Percentiles rank a stretch among this genome's conserved stretches.
These are phyloP conservation scores for Neurospora sp. DNA, from an alignment of 495 filamentous ascomycete species.

Conservation along the genomic window DNA sequence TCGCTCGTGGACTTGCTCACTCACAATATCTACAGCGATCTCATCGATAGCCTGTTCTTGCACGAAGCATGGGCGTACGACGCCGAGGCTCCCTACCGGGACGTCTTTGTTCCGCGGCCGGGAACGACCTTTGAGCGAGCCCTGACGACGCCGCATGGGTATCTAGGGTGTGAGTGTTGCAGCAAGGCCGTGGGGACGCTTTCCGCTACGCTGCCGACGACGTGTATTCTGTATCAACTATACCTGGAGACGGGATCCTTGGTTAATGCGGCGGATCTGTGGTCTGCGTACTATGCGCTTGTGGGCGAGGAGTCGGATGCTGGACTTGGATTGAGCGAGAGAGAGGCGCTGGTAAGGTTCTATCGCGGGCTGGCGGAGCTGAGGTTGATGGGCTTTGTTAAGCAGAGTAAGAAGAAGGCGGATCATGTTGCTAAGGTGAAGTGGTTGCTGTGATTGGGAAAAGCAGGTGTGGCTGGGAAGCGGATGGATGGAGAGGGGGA, in stretches of 20 bases:
- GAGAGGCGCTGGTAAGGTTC: slow-evolving; percentile 58
- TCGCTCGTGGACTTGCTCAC: slow-evolving; percentile 46
- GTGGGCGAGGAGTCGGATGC: slow-evolving; percentile 46
- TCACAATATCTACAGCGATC: slow-evolving; percentile 44
- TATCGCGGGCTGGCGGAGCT: slow-evolving; percentile 77
- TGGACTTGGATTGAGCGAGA: slow-evolving; percentile 32
- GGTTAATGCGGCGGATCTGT: slow-evolving; percentile 83
- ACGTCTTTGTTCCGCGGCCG: slow-evolving; percentile 72
- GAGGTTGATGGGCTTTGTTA: slow-evolving; percentile 75
- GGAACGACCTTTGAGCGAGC: slow-evolving; percentile 73
- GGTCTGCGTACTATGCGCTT: slow-evolving; percentile 75
- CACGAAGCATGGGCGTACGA: slow-evolving; percentile 83
- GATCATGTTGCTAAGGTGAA: slow-evolving; percentile 80
- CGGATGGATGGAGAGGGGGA: neutral
- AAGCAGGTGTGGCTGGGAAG: neutral
- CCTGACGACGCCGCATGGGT: slow-evolving; percentile 71
- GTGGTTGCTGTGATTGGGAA: slow-evolving; percentile 22
- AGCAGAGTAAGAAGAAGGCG: slow-evolving; percentile 78
- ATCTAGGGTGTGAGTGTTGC: slow-evolving; percentile 69
- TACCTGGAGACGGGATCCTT: slow-evolving; percentile 83
- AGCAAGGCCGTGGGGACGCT: slow-evolving; percentile 30
- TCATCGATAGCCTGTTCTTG: slow-evolving; percentile 55
- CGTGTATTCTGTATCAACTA: slow-evolving; percentile 77
- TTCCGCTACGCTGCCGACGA: slow-evolving; percentile 60
- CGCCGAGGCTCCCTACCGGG: slow-evolving; percentile 63